Percentiles rank a stretch among this genome's conserved stretches.
phyloP scores from a whole-genome alignment of 495 filamentous ascomycete species.

The Neurospora discreta region DNA sequence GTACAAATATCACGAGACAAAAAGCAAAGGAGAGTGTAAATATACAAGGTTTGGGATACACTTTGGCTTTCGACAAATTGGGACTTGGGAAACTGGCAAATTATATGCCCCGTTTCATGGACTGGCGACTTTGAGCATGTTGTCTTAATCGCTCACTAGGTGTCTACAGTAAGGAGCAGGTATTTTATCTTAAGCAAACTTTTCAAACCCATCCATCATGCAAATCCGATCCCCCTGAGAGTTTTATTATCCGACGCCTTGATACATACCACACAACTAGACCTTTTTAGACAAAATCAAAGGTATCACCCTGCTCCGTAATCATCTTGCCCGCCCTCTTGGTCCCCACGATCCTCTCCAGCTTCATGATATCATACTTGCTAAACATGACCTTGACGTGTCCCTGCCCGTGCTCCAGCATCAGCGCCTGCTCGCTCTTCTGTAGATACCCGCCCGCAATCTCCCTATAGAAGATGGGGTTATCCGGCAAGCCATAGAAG shows the following conservation, averaged over 20 bases:
- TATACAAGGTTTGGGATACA: background rate
- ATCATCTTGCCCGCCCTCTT: constrained; percentile 67
- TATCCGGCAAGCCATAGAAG: constrained; percentile 83
- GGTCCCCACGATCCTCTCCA: constrained; percentile 81
- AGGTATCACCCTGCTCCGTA: constrained; percentile 72
- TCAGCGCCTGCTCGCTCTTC: constrained; percentile 42
- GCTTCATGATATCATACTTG: constrained; percentile 73
- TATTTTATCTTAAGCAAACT: background rate
- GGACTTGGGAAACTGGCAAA: background rate
- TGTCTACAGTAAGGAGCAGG: background rate
- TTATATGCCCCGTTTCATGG: background rate
- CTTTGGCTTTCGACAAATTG: background rate
- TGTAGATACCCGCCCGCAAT: constrained; percentile 60
- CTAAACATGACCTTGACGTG: constrained; percentile 68
- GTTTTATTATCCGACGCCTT: background rate
- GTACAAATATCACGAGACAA: background rate
- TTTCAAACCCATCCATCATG: background rate
- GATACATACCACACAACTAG: background rate
- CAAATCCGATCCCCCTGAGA: background rate
- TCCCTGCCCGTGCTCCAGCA: constrained; percentile 37
- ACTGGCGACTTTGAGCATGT: background rate
- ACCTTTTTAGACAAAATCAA: constrained; percentile 51
- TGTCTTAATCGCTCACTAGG: background rate
- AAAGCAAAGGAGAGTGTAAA: background rate
- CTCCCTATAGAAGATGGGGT: constrained; percentile 80